phyloP scores from a whole-genome alignment of 495 filamentous ascomycete species.

The Tuber microsphaerosporum region DNA sequence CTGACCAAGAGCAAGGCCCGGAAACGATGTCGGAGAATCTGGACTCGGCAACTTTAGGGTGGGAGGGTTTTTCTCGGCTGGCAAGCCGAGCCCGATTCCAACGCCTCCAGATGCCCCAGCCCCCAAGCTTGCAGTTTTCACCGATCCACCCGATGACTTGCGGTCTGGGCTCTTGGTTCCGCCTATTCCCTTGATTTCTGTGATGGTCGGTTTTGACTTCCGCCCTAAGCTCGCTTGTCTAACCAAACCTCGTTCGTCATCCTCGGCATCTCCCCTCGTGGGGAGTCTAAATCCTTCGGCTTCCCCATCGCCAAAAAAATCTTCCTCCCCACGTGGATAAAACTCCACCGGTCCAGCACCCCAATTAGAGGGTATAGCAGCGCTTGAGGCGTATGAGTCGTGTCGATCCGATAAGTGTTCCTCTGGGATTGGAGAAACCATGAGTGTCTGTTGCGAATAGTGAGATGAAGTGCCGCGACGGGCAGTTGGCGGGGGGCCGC shows the following conservation, averaged over 20 bases:
- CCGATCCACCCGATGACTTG: constrained; percentile 26
- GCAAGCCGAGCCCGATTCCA: constrained; percentile 14
- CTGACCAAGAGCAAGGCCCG: constrained; percentile 9
- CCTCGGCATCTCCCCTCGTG: constrained; percentile 45
- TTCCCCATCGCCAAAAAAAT: constrained; percentile 45
- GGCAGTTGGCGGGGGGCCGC: constrained; percentile 49
- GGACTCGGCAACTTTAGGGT: constrained; percentile 16
- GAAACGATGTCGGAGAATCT: constrained; percentile 21
- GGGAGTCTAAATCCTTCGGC: constrained; percentile 49
- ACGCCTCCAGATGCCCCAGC: constrained; percentile 9
- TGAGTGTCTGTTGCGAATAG: constrained; percentile 60
- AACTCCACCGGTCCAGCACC: constrained; percentile 26
- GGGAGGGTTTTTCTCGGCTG: constrained; percentile 21
- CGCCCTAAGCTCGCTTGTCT: constrained; percentile 52
- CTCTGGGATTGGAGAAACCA: constrained; percentile 82
- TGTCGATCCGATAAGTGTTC: constrained; percentile 54
- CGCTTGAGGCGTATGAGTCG: constrained; percentile 74
- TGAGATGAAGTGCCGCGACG: constrained; percentile 66
- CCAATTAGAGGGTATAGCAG: constrained; percentile 69
- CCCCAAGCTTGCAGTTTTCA: constrained; percentile 9
- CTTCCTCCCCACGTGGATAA: constrained; percentile 12
- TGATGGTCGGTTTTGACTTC: constrained; percentile 38
- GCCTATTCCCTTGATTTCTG: constrained; percentile 24
- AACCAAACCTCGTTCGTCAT: constrained; percentile 57
- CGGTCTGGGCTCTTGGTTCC: constrained; percentile 1